phyloP scores from a whole-genome alignment of 2,329 filamentous ascomycete genomes.

The Exutisphaerella laricina region DNA sequence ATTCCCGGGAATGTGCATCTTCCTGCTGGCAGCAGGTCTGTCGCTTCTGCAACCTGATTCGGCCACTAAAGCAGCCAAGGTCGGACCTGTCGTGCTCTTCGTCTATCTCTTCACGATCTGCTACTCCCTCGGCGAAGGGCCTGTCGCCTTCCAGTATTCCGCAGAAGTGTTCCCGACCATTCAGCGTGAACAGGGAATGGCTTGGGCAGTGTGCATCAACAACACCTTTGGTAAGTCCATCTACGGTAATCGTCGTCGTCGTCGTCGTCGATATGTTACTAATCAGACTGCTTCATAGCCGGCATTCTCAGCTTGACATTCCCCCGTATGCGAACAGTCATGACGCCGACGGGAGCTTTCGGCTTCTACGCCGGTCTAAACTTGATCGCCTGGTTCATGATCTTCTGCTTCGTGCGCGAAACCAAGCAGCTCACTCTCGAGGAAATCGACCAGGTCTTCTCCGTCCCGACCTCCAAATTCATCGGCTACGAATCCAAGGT shows the following conservation, averaged over 20 bases:
- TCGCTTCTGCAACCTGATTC: constrained; percentile 33
- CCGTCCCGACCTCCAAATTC: constrained; percentile 43
- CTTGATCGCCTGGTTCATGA: constrained; percentile 50
- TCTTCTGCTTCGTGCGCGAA: constrained; percentile 44
- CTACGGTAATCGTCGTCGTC: too few relatives aligned
- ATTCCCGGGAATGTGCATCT: constrained; percentile 45
- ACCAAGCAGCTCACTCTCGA: constrained; percentile 47
- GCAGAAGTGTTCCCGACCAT: constrained; percentile 45
- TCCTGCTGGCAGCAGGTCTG: constrained; percentile 46
- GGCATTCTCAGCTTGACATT: constrained; percentile 39
- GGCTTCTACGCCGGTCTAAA: constrained; percentile 55
- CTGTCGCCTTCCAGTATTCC: constrained; percentile 39
- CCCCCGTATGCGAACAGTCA: constrained; percentile 43
- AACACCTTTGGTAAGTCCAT: constrained; percentile 40
- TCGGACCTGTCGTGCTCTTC: constrained; percentile 19
- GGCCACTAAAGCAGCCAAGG: constrained; percentile 32
- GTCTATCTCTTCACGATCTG: constrained; percentile 50
- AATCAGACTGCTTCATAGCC: too few relatives aligned
- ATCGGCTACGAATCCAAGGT: constrained; percentile 36
- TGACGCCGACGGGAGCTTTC: constrained; percentile 50
- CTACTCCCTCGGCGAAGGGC: constrained; percentile 44
- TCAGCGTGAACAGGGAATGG: constrained; percentile 40
- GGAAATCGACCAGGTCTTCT: constrained; percentile 49
- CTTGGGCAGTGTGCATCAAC: constrained; percentile 55
- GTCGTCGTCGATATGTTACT: too few relatives aligned